Base-by-base conservation (phyloP, 305 asterid genomes). In the Andrographis paniculata region DNA sequence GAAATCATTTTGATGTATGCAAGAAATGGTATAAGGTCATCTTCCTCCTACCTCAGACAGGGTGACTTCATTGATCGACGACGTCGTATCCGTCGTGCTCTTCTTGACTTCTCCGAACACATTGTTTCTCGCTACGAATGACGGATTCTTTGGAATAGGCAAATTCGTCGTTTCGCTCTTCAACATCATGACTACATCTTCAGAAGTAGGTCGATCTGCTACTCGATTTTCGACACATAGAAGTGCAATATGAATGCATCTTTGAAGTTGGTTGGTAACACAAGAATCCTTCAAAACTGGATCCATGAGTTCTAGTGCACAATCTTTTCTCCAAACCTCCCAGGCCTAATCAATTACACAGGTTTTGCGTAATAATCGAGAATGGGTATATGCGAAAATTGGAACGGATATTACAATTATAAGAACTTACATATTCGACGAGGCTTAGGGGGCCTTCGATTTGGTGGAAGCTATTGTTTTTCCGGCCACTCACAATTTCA, bases 191-290 rank as follows among this genome's bases (percentile, higher is more conserved):
- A 75, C 15, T 50, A 75, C 80, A 45, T 70, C 72, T 30, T 62
- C 63, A 46, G 61, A 70, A n/a, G 55, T 64, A 20, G 91, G 91
- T 27, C 92, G 77, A 66, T 84, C 73, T 4, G 4, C 55, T 15
- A 84, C 73, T 20, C 40, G 53, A 52, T 76, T 71, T 56, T 81
- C 78, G 1, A 81, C 76, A 14, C 87, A 81, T 11, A 81, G 17
- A 30, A 82, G 77, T 6, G 78, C 79, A 0, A 75, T 67, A 41
- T 80, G 74, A 9, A 79, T 56, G 42, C 74, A 73, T 64, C 69
- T 64, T 16, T 62, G 55, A 45, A 75, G 0, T 53, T 60, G 70
- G 14, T 45, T 56, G 20, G 20, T 20, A 14, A 39, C 23, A 52
- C 62, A 65, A 3, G 66, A 51, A 47, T 51, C 47, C 10, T 33